phyloP scores from a whole-genome alignment of 768 basidiomycete species.

The Leccinum variicolor region DNA sequence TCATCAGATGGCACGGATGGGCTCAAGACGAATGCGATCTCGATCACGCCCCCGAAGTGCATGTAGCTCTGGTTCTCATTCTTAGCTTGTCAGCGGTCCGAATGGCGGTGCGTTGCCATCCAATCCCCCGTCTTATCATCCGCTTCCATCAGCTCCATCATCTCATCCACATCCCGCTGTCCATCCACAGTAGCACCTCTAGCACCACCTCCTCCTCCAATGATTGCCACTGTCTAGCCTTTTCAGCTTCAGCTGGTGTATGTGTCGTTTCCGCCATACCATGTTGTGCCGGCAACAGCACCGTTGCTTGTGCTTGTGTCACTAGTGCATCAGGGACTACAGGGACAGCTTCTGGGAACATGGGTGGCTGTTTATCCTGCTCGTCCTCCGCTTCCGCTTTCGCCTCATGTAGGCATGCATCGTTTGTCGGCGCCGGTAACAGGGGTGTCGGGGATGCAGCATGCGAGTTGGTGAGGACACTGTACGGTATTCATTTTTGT shows the following conservation, averaged over 20 bases:
- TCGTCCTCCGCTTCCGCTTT: neutral
- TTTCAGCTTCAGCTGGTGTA: constrained; percentile 19
- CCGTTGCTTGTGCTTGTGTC: neutral
- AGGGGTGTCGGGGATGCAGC: neutral
- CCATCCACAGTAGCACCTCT: constrained; percentile 1
- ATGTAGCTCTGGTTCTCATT: constrained; percentile 1
- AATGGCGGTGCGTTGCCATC: constrained; percentile 5
- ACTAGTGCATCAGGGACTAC: neutral
- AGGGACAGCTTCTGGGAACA: neutral
- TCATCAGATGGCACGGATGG: neutral
- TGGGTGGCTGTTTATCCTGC: neutral
- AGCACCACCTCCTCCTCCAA: constrained; percentile 10
- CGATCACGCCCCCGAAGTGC: constrained; percentile 1
- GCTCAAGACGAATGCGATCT: constrained; percentile 7
- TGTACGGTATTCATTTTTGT: no score
- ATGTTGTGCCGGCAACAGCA: constrained; percentile 8
- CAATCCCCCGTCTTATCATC: neutral
- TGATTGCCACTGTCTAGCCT: constrained; percentile 11
- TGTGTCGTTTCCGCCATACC: constrained; percentile 22
- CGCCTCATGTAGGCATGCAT: neutral
- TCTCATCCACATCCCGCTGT: constrained; percentile 1
- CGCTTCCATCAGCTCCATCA: constrained; percentile 8
- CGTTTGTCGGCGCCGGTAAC: neutral
- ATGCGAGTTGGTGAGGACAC: neutral
- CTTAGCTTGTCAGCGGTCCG: neutral